A percentile compares a stretch with the other conserved stretches of the same genome.
phyloP scores from a whole-genome alignment of 1,284 basidiomycete genomes.

The Sporisorium iseilematis-ciliati region DNA sequence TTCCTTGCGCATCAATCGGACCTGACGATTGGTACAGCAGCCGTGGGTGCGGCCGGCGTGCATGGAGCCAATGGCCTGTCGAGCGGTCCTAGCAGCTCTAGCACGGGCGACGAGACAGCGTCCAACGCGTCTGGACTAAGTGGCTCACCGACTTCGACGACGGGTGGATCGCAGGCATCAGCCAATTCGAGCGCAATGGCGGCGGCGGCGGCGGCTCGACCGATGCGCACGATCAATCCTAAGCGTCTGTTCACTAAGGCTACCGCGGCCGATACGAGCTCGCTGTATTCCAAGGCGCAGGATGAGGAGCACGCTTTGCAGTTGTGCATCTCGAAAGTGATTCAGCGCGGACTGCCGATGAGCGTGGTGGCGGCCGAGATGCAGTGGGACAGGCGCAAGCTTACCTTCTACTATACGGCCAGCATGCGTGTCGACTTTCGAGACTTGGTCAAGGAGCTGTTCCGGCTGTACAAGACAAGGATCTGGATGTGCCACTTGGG shows the following conservation, averaged over 20 bases:
- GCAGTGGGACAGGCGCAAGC: slow-evolving; percentile 87
- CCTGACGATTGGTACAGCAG: slow-evolving; percentile 38
- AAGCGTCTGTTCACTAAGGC: slow-evolving; percentile 97
- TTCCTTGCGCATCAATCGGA: slow-evolving; percentile 63
- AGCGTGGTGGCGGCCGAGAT: slow-evolving; percentile 97
- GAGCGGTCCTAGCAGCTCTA: background rate
- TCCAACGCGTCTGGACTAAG: slow-evolving; percentile 26
- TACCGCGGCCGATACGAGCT: slow-evolving; percentile 77
- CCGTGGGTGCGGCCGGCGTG: slow-evolving; percentile 17
- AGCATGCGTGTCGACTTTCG: slow-evolving; percentile 97
- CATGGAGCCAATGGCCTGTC: slow-evolving; percentile 11
- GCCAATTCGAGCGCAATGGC: slow-evolving; percentile 5
- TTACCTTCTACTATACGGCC: slow-evolving; percentile 97
- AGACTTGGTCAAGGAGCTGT: slow-evolving; percentile 90
- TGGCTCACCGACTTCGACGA: slow-evolving; percentile 29
- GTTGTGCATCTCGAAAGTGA: slow-evolving; percentile 88
- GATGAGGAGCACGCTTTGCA: slow-evolving; percentile 93
- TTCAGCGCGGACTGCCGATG: slow-evolving; percentile 84
- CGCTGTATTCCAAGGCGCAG: slow-evolving; percentile 72
- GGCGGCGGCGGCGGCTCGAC: slow-evolving; percentile 22
- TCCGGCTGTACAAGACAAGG: slow-evolving; percentile 74
- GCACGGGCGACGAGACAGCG: slow-evolving; percentile 21
- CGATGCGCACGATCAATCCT: slow-evolving; percentile 74
- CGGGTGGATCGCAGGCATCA: slow-evolving; percentile 1
- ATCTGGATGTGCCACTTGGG: slow-evolving; percentile 63